Conservation (phyloP, 2,329 filamentous ascomycete genomes). For the Aspergillus sp. region DNA sequence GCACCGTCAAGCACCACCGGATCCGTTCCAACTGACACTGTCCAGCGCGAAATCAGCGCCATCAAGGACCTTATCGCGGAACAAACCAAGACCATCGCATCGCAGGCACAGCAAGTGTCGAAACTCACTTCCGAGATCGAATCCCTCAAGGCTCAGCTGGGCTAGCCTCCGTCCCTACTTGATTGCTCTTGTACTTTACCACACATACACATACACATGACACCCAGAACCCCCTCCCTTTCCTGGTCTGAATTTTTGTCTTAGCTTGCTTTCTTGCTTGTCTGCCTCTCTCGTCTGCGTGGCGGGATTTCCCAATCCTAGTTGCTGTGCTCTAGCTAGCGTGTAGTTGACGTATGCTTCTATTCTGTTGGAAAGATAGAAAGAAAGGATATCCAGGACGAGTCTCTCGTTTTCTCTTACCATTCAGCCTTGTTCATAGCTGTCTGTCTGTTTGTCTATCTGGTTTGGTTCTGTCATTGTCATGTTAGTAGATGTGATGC, state of each 20-base stretch:
- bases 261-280: neutral
- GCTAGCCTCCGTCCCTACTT: constrained; percentile 28
- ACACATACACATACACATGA: neutral
- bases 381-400: neutral
- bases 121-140: constrained; percentile 73
- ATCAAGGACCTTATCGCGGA: constrained; percentile 76
- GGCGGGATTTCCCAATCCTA: neutral
- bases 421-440: constrained; percentile 15
- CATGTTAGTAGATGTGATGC: constrained; percentile 2
- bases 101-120: constrained; percentile 75
- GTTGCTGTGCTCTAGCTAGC: neutral
- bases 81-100: constrained; percentile 73
- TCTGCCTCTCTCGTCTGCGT: too few relatives aligned
- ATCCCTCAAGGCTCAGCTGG: constrained; percentile 74
- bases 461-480: constrained; percentile 8
- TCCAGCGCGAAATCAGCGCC: constrained; percentile 68
- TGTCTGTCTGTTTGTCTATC: neutral
- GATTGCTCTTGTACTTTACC: constrained; percentile 3
- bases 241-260: neutral
- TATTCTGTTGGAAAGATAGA: constrained; percentile 3
- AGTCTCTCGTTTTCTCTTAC: constrained; percentile 10
- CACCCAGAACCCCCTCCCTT: neutral
- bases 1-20: constrained; percentile 31
- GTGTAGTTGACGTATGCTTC: neutral
- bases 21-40: constrained; percentile 46